Evolutionary conservation across 495 filamentous ascomycete genomes (phyloP), one percentile per base, ranked within the genome.

Genomic region (Hypoxylon perforatum): DNA sequence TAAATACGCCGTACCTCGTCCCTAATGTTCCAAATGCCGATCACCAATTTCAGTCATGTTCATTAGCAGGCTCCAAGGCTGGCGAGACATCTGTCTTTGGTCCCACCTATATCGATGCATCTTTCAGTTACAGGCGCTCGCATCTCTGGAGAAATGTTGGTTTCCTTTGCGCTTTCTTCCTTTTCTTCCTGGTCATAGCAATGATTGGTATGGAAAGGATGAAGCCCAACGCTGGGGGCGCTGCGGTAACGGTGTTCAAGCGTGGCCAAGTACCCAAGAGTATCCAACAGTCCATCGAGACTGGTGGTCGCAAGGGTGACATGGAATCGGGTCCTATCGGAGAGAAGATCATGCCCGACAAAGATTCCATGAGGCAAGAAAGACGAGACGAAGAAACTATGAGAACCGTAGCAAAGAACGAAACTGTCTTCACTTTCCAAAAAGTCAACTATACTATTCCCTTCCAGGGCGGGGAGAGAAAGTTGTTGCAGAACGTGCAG

Each of bases 141-240:
- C 86, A 92, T 65, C 81, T 90, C 25, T 92, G 89, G 89, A 76
- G 89, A n/a, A 91, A 91, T 61, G 72, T 90, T 63, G 89, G 88
- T 21, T 86, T 92, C 66, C 84, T 91, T 56, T 79, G 86, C 56
- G 89, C 77, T 11, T 90, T 91, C 73, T 88, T 85, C 74, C 50
- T 83, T 8, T 87, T 89, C 76, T 90, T 90, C 75, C 77, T 87
- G 46, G 51, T 75, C 39, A 75, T 84, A 52, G 85, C 87, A 0
- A 85, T 88, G 74, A 46, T 91, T 19, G 88, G 88, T 9, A 87
- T 88, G 82, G 90, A 91, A 61, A 56, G 85, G 11, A 87, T 90
- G 67, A 90, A 89, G 63, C 87, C 89, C 0, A 91, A 91, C 36
- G 87, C 86, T 53, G 90, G 89, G 23, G 90, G 90, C 8, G 90